Base-by-base conservation (phyloP, 495 filamentous ascomycete species). In the Tuber brumale region DNA sequence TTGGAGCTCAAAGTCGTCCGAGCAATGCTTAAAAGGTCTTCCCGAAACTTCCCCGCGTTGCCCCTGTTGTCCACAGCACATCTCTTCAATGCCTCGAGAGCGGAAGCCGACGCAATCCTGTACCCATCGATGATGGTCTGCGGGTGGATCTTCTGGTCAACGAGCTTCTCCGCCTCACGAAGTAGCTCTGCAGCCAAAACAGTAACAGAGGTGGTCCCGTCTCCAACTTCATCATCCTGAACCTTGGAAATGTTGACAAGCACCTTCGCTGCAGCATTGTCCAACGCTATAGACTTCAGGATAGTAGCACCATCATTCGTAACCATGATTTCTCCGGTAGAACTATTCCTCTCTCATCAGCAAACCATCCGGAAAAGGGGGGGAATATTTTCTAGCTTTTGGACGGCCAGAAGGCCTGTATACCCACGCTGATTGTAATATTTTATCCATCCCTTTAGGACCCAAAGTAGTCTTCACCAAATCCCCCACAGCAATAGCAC, bases 401-500 rank as follows among this genome's bases (percentile, higher is more conserved):
- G 61, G 27, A 73, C 18, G 37, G 74, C 39, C n/a, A 41, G 37
- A 51, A 75, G 57, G 51, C 69, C 31, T 77, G 46, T 71, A 73
- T 76, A 87, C 89, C 66, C 89, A 97, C 92, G 94, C 96, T 86
- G 94, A 97, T 84, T 98, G 95, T 84, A 98, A 86, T 85, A 99
- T 99, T 88, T 99, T 98, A 87, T 99, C 96, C 96, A 98, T 98
- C 81, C 95, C 95, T 87, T 98, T 97, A 2, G 95, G 96, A 19
- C 95, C 95, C 21, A 99, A 87, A 14, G 95, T 99, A 83, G 92
- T 95, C 89, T 99, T 99, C 39, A 99, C 95, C 81, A 97, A 84
- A 84, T 98, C 96, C 69, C 95, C 95, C 57, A 99, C 95, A 43
- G 95, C 95, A 83, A 99, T 98, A 81, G 96, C 95, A 83, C 95